Base-by-base conservation (phyloP, 192 early-diverging fungal genomes). In the Podila clonocystis region DNA sequence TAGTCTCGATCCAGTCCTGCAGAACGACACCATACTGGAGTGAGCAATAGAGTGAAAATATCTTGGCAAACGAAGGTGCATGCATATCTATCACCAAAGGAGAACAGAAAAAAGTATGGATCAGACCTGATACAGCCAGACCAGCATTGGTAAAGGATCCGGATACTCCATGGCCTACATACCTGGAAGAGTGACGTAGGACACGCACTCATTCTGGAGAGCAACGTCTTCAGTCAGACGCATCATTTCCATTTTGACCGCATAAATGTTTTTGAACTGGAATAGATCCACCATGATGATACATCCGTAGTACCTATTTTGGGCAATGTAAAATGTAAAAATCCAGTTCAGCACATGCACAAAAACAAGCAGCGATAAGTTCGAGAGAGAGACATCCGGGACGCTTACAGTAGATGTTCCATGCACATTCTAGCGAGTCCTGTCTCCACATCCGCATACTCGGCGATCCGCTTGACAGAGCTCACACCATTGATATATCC, bases 181-280 rank as follows among this genome's bases (percentile, higher is more conserved):
- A 85, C 87, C 77, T 59, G 83, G 86, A 28, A 85, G 65, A 6
- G 86, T 89, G 15, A 99, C 91, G 84, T 95, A 97, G 20, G 75
- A 73, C 8, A 89, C 68, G 79, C 96, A 96, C 66, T 98, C 94
- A 29, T 80, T 79, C 72, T 96, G 96, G 50, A 94, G 58, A 17
- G 90, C 86, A 19, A 76, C 79, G 48, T 90, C 88, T 19, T 89
- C 82, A 52, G 95, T 83, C 33, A 97, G 34, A 30, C 70, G 82
- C 62, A 84, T 88, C 28, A 97, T 84, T 67, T 89, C 85, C 19
- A 87, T 79, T 50, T 86, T 90, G 49, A 94, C 83, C 0, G 89
- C 87, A 73, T 99, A 99, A 0, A 97, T 82, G 73, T 99, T 99
- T 68, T 91, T 88, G 75, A 97, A 99, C 89, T 98, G 95, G 82